These are phyloP conservation scores for Cryptococcus sp. DNA, from an alignment of 1,284 basidiomycete genomes.

Conservation along the genomic window DNA sequence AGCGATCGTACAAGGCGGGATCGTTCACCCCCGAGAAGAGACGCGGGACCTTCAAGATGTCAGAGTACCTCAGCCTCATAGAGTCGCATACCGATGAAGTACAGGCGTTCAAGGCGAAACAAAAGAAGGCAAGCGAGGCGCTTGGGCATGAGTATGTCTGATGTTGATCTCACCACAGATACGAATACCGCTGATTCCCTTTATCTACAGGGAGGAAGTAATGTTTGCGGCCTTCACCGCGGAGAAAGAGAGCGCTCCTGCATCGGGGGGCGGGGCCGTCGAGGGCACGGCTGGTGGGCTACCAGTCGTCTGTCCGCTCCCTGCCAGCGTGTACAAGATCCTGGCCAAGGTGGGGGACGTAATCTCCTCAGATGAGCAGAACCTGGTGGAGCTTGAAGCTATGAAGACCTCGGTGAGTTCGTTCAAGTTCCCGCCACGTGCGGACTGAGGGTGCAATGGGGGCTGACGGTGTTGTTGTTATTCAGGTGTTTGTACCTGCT, in stretches of 20 bases:
- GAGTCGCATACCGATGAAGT: background rate
- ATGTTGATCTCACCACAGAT: background rate
- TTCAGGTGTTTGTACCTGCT: background rate
- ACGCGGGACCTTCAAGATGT: background rate
- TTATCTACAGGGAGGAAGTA: background rate
- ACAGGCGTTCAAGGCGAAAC: background rate
- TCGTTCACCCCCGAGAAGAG: background rate
- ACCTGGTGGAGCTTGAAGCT: conserved; percentile 1
- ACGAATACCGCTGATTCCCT: background rate
- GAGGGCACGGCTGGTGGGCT: background rate
- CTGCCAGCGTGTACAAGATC: background rate
- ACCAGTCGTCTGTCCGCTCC: background rate
- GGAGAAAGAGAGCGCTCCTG: background rate
- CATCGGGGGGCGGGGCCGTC: background rate
- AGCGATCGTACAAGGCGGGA: background rate
- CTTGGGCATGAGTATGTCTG: background rate
- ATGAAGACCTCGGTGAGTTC: conserved; percentile 1
- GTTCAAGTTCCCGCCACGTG: background rate
- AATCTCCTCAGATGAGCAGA: background rate
- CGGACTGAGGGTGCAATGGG: background rate
- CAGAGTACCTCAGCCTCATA: background rate
- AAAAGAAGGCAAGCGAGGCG: background rate
- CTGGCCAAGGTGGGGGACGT: background rate
- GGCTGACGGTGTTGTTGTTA: too few relatives aligned
- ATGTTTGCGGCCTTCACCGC: background rate